A percentile compares a stretch with the other conserved stretches of the same genome.
These are phyloP conservation scores for Stephanodiscus minutulus DNA, from an alignment of 108 stramenopile genomes.

Conservation along the genomic window DNA sequence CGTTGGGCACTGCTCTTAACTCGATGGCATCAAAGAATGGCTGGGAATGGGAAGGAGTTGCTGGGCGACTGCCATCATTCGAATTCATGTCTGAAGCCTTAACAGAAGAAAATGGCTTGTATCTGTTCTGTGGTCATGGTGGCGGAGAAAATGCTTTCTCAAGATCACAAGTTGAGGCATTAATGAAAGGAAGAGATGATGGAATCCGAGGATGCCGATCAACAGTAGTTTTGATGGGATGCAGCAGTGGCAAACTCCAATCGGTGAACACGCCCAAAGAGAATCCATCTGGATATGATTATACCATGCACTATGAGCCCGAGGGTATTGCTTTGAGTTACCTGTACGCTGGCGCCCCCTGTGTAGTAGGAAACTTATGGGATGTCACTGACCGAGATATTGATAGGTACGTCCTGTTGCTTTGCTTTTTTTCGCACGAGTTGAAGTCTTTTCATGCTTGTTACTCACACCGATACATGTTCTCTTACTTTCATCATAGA, in stretches of 20 bases:
- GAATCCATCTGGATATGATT: conserved; percentile 20
- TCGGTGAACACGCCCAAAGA: conserved; percentile 66
- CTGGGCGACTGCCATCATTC: conserved; percentile 67
- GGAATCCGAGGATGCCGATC: conserved; percentile 49
- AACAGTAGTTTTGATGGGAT: conserved; percentile 94
- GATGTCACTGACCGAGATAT: conserved; percentile 99
- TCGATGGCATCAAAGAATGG: conserved; percentile 34
- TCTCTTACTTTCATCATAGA: conserved; percentile 35
- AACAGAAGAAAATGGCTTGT: conserved; percentile 61
- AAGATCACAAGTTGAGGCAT: conserved; percentile 63
- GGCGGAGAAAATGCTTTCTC: conserved; percentile 88
- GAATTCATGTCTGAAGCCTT: conserved; percentile 60
- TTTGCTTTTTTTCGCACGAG: conserved; percentile 26
- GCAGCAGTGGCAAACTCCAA: conserved; percentile 90
- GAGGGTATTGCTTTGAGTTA: conserved; percentile 93
- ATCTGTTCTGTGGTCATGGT: conserved; percentile 97
- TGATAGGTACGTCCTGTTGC: conserved; percentile 71
- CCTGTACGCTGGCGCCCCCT: conserved; percentile 88
- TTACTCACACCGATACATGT: neutral
- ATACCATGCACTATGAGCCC: conserved; percentile 83
- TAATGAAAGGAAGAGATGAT: conserved; percentile 44
- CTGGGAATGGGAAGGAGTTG: conserved; percentile 79
- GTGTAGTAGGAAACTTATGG: conserved; percentile 98
- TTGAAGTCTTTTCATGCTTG: neutral
- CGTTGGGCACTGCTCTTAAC: conserved; percentile 71